phyloP scores from a whole-genome alignment of 257 asterid genomes.

The Petunia axillaris region DNA sequence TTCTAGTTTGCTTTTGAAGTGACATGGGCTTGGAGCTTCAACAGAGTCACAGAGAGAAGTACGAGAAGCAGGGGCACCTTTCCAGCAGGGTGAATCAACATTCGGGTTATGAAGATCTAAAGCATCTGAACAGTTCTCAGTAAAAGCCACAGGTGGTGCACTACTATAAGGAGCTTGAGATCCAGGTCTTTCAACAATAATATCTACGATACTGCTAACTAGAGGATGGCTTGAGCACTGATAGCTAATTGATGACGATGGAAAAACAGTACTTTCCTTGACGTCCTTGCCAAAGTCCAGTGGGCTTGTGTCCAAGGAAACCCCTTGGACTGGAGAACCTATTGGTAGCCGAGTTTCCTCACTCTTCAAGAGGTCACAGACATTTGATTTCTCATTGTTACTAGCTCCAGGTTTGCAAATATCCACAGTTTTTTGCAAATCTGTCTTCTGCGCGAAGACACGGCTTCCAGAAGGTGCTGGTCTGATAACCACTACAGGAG shows the following conservation, averaged over 20 bases:
- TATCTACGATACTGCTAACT: slow-evolving; percentile 35
- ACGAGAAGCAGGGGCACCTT: slow-evolving; percentile 73
- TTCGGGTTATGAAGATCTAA: slow-evolving; percentile 63
- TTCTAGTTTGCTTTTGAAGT: slow-evolving; percentile 39
- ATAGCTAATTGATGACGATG: slow-evolving; percentile 4
- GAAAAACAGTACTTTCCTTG: slow-evolving; percentile 24
- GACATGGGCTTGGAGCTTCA: slow-evolving; percentile 46
- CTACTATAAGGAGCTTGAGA: slow-evolving; percentile 45
- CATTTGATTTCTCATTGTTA: slow-evolving; percentile 37
- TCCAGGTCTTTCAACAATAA: slow-evolving; percentile 34
- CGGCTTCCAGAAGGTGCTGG: slow-evolving; percentile 57
- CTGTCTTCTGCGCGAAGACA: slow-evolving; percentile 30
- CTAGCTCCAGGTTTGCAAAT: slow-evolving; percentile 38
- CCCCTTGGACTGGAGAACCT: slow-evolving; percentile 39
- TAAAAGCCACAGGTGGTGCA: slow-evolving; percentile 42
- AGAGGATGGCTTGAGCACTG: slow-evolving; percentile 35
- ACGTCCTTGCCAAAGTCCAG: slow-evolving; percentile 43
- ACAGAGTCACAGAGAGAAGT: slow-evolving; percentile 46
- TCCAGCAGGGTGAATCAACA: slow-evolving; percentile 99
- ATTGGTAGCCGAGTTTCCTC: slow-evolving; percentile 42
- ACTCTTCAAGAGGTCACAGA: slow-evolving; percentile 34
- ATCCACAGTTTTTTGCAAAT: slow-evolving; percentile 40
- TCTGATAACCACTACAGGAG: slow-evolving; percentile 72
- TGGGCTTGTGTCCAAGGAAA: slow-evolving; percentile 39
- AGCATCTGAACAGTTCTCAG: slow-evolving; percentile 56